These are phyloP conservation scores for Pyronema omphalodes DNA, from an alignment of 495 filamentous ascomycete genomes.

Conservation along the genomic window DNA sequence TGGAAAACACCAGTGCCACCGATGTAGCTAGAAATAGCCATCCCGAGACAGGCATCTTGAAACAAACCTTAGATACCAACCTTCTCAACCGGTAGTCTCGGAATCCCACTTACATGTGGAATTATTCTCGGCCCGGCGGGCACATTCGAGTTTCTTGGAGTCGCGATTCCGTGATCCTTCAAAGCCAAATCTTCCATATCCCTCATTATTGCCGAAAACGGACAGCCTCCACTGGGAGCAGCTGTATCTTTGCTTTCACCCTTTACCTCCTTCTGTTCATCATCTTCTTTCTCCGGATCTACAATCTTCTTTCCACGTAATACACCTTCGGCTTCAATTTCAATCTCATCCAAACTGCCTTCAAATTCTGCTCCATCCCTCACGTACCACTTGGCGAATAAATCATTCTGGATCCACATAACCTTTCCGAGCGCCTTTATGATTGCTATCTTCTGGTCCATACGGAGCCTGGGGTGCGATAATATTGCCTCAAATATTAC, in stretches of 20 bases:
- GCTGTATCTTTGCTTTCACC: neutral
- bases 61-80: too few relatives aligned
- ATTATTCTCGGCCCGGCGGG: too few relatives aligned
- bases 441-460: conserved; percentile 46
- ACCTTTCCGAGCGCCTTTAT: conserved; percentile 45
- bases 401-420: conserved; percentile 35
- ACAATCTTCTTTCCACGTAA: conserved; percentile 34
- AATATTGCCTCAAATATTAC: conserved; percentile 56
- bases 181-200: neutral
- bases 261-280: conserved; percentile 7
- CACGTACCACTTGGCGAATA: conserved; percentile 60
- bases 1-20: too few relatives aligned
- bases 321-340: conserved; percentile 46
- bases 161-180: too few relatives aligned
- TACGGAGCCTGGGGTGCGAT: conserved; percentile 43
- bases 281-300: neutral
- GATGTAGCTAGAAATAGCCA: too few relatives aligned
- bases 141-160: too few relatives aligned
- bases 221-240: conserved; percentile 7
- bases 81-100: too few relatives aligned
- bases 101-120: too few relatives aligned
- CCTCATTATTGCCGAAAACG: conserved; percentile 10
- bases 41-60: too few relatives aligned
- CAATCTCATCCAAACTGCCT: conserved; percentile 36
- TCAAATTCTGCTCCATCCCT: conserved; percentile 52